These are phyloP conservation scores for Pythium sukuiense DNA, from an alignment of 352 stramenopile species.

Conservation along the genomic window DNA sequence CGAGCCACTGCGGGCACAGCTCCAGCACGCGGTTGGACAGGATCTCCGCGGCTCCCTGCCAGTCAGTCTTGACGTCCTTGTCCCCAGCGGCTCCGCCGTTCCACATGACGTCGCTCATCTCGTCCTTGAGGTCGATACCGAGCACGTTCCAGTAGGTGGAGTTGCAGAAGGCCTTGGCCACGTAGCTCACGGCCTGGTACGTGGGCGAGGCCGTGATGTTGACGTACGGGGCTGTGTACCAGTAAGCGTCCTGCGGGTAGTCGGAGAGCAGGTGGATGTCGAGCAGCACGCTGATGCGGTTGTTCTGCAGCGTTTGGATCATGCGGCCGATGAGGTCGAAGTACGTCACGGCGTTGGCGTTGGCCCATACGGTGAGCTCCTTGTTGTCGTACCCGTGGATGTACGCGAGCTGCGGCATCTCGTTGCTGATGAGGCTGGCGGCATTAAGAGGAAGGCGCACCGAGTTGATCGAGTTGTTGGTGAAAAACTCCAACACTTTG, in stretches of 20 bases:
- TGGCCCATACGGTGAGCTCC: constrained; percentile 50
- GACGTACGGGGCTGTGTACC: constrained; percentile 61
- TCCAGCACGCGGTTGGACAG: constrained; percentile 45
- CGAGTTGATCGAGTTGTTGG: constrained; percentile 66
- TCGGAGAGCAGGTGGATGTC: constrained; percentile 58
- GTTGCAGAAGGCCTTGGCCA: constrained; percentile 50
- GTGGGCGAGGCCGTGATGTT: constrained; percentile 43
- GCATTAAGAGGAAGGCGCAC: constrained; percentile 60
- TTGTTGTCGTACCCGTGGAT: constrained; percentile 67
- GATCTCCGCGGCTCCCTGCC: constrained; percentile 37
- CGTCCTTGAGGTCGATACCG: constrained; percentile 69
- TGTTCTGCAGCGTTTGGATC: constrained; percentile 52
- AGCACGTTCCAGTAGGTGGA: constrained; percentile 68
- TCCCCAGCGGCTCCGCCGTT: constrained; percentile 27
- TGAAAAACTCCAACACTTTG: constrained; percentile 49
- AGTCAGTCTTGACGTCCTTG: constrained; percentile 43
- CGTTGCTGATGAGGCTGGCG: constrained; percentile 43
- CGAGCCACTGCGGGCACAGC: constrained; percentile 61
- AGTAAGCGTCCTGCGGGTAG: constrained; percentile 56
- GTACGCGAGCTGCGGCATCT: constrained; percentile 45
- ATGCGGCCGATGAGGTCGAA: constrained; percentile 59
- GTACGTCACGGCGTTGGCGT: constrained; percentile 49
- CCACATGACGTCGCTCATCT: constrained; percentile 38
- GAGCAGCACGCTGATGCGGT: constrained; percentile 51
- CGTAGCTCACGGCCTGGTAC: constrained; percentile 46